Evolutionary conservation across 1,139 yeast genomes (phyloP).

Genomic region (Suhomyces wounanorum): DNA sequence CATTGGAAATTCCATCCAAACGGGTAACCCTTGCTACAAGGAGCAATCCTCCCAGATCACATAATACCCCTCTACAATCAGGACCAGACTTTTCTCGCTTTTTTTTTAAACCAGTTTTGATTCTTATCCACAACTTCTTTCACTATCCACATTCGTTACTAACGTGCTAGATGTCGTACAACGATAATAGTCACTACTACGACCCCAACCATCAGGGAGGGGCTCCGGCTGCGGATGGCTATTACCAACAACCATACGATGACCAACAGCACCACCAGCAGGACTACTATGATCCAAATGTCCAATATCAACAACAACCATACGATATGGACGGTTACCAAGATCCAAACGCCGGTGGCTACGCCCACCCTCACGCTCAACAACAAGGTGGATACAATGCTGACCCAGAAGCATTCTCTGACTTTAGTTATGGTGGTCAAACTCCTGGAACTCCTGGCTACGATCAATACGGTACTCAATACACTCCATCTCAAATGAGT

Average conservation of each 20-base stretch:
- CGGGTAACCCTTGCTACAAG: conserved; percentile 11
- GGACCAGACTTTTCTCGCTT: conserved; percentile 12
- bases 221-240: conserved; percentile 40
- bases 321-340: conserved; percentile 52
- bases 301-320: conserved; percentile 56
- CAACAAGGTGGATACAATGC: conserved; percentile 50
- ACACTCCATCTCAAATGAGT: conserved; percentile 81
- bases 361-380: conserved; percentile 31
- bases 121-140: conserved; percentile 9
- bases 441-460: conserved; percentile 69
- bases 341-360: conserved; percentile 28
- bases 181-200: conserved; percentile 51
- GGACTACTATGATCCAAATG: conserved; percentile 50
- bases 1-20: conserved; percentile 12
- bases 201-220: conserved; percentile 47
- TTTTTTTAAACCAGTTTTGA: conserved; percentile 8
- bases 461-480: conserved; percentile 78
- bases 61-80: conserved; percentile 11
- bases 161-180: conserved; percentile 47
- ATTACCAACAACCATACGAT: conserved; percentile 50
- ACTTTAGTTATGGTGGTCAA: conserved; percentile 67
- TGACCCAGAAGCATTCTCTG: conserved; percentile 77
- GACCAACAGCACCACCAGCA: conserved; percentile 25
- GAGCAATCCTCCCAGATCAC: conserved; percentile 12
- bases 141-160: conserved; percentile 13